These are phyloP conservation scores for Colletotrichum kahawae DNA, from an alignment of 2,329 filamentous ascomycete species.

Conservation along the genomic window DNA sequence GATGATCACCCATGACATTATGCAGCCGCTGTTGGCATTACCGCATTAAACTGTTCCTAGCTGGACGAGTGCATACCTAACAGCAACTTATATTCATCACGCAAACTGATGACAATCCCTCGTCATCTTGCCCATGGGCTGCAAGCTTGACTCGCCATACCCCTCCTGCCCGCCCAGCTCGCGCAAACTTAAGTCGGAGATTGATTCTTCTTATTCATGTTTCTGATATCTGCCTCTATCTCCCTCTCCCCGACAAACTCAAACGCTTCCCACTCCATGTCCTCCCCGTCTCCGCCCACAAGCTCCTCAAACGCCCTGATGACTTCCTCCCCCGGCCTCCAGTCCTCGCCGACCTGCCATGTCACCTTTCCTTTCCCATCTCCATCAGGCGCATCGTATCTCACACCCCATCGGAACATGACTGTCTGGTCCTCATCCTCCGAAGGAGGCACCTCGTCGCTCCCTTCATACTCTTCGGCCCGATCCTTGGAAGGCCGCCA, in stretches of 20 bases:
- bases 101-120: too few relatives aligned
- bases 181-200: too few relatives aligned
- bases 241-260: not conserved
- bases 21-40: too few relatives aligned
- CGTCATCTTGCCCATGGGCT: too few relatives aligned
- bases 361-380: not conserved
- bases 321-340: not conserved
- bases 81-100: too few relatives aligned
- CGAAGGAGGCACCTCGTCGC: not conserved
- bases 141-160: too few relatives aligned
- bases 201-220: too few relatives aligned
- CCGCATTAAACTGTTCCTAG: too few relatives aligned
- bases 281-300: not conserved
- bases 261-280: not conserved
- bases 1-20: not conserved
- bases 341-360: not conserved
- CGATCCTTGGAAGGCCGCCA: slow-evolving; percentile 25
- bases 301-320: not conserved
- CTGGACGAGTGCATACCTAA: too few relatives aligned
- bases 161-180: too few relatives aligned
- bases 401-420: not conserved
- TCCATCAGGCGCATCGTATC: not conserved
- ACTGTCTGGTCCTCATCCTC: not conserved
- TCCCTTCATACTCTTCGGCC: slow-evolving; percentile 9
- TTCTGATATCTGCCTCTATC: not conserved